Conservation (phyloP, 179 eudicot species). For the Silene noctiflora region DNA sequence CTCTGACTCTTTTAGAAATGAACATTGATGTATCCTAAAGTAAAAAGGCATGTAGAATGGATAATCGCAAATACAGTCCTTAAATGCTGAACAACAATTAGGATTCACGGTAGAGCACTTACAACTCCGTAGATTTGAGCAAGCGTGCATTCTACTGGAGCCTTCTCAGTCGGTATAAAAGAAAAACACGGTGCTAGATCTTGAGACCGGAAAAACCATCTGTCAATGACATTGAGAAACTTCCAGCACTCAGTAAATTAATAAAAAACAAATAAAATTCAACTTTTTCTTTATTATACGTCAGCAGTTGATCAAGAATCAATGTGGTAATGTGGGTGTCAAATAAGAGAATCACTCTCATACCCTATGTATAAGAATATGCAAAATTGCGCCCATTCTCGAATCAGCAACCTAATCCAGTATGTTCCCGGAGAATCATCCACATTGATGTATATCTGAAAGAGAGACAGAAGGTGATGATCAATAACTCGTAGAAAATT, state of each 20-base stretch:
- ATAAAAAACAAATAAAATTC: background rate
- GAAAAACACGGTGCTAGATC: conserved; percentile 78
- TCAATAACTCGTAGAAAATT: conserved; percentile 2
- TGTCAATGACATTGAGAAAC: conserved; percentile 23
- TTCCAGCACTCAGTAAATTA: background rate
- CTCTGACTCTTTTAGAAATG: too few species aligned
- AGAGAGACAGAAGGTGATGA: conserved; percentile 4
- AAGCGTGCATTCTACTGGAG: conserved; percentile 39
- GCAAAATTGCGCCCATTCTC: conserved; percentile 89
- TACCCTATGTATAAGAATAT: conserved; percentile 89
- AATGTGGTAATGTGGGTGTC: background rate
- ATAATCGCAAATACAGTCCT: too few species aligned
- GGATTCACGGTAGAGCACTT: conserved; percentile 28
- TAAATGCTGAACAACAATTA: background rate
- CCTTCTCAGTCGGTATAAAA: conserved; percentile 69
- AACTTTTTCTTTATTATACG: background rate
- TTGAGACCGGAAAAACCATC: conserved; percentile 92
- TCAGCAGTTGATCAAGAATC: background rate
- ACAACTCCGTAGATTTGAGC: conserved; percentile 91
- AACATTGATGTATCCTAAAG: too few species aligned
- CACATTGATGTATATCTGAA: conserved; percentile 70
- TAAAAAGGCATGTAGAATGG: too few species aligned
- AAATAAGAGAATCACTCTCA: background rate
- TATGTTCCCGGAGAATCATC: conserved; percentile 62
- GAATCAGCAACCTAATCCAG: conserved; percentile 74